Evolutionary conservation across 371 early-diverging fungal genomes (phyloP).

Genomic region (Blakeslea trispora): DNA sequence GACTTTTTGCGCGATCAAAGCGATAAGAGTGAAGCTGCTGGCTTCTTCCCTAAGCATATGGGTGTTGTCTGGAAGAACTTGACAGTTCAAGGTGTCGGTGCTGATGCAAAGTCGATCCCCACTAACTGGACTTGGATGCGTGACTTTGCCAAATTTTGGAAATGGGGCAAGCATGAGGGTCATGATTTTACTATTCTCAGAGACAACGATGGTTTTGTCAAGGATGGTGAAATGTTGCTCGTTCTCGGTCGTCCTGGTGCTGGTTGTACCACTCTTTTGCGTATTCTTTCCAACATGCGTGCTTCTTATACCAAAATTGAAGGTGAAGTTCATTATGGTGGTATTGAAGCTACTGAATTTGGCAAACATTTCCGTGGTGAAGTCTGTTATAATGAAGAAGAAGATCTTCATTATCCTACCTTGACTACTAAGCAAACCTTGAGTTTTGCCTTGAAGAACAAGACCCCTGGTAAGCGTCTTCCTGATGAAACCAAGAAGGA

Average conservation of each 20-base stretch:
- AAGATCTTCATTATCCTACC: slow-evolving; percentile 58
- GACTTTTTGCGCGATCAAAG: slow-evolving; percentile 29
- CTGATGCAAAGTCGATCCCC: slow-evolving; percentile 33
- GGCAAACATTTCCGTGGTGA: slow-evolving; percentile 46
- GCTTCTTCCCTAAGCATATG: slow-evolving; percentile 50
- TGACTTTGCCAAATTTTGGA: slow-evolving; percentile 31
- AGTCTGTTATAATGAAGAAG: slow-evolving; percentile 59
- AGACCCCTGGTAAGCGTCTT: slow-evolving; percentile 52
- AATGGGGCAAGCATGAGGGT: slow-evolving; percentile 34
- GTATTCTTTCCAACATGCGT: slow-evolving; percentile 57
- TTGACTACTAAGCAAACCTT: slow-evolving; percentile 58
- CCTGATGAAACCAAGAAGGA: slow-evolving; percentile 31
- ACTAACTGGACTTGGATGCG: slow-evolving; percentile 33
- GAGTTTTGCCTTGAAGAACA: slow-evolving; percentile 55
- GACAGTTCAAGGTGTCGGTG: slow-evolving; percentile 50
- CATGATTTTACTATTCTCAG: slow-evolving; percentile 47
- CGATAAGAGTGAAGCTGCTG: slow-evolving; percentile 27
- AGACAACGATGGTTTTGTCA: slow-evolving; percentile 46
- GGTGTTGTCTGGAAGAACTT: slow-evolving; percentile 52
- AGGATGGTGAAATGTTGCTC: slow-evolving; percentile 62
- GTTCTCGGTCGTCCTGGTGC: slow-evolving; percentile 62
- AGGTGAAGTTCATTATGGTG: slow-evolving; percentile 52
- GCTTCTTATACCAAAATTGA: slow-evolving; percentile 45
- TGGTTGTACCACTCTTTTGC: slow-evolving; percentile 58
- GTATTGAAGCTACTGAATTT: slow-evolving; percentile 47